Base-by-base conservation (phyloP, 2,329 filamentous ascomycete genomes). In the Hymenoscyphus albidus region DNA sequence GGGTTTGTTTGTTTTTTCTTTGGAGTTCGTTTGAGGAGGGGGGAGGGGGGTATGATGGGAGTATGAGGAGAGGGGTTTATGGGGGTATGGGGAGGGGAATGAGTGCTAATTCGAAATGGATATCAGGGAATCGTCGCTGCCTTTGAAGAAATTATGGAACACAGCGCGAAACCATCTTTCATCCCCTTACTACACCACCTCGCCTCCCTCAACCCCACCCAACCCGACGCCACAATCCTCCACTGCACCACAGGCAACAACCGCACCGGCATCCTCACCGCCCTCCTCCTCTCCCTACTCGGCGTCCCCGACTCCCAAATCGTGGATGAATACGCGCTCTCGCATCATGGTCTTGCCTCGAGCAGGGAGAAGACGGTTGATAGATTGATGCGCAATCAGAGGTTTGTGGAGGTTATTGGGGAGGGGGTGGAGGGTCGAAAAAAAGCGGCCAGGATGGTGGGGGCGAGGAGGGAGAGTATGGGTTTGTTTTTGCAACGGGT, bases 171-270 rank as follows among this genome's bases (percentile, higher is more conserved):
- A 0, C 76, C 80, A 9, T 78, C 83, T 0, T 88, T 83, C 72
- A 74, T 76, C 5, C 79, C 78, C 0, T 88, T 92, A 65, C 63
- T 75, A 62, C 54, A 73, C 10, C 70, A 75, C 12, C 66, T 76
- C 4, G 62, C 65, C 9, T 69, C 60, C 27, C n/a, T 10, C 31
- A n/a, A n/a, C n/a, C n/a, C n/a, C n/a, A 44, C 7, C 9, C 22
- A 38, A n/a, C 10, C 4, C 9, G 35, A 35, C 44, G 51, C 61
- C 22, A 35, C 35, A 31, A 69, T 69, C 39, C 78, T 92, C 12
- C 89, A 93, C 72, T 93, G 90, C 76, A 90, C 88, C 0, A 89
- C 88, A 0, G 90, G 90, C 12, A 93, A 93, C 75, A 90, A 93
- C 74, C 82, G 90, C 38, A 92, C 90, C 0, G 90, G 90, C 1